A percentile compares a stretch with the other conserved stretches of the same genome.
phyloP scores from a whole-genome alignment of 768 basidiomycete species.

The Collybia mongolica region DNA sequence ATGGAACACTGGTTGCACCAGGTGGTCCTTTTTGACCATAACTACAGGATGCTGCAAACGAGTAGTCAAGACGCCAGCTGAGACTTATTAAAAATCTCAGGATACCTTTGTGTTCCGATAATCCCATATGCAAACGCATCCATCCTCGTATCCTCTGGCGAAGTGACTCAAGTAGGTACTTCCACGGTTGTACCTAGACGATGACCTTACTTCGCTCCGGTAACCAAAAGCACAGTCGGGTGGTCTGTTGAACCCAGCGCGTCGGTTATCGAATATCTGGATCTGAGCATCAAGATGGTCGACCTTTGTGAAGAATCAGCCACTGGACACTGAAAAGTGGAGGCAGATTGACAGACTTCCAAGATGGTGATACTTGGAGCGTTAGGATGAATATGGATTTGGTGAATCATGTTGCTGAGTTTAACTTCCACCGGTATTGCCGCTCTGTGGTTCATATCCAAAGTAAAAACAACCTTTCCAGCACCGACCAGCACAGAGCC shows the following conservation, averaged over 20 bases:
- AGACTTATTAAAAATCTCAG: slow-evolving; percentile 4
- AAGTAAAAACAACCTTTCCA: slow-evolving; percentile 29
- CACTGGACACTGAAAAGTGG: background rate
- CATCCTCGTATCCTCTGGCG: slow-evolving; percentile 45
- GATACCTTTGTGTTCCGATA: slow-evolving; percentile 46
- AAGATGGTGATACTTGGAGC: slow-evolving; percentile 39
- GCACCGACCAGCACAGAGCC: slow-evolving; percentile 33
- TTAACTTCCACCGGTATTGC: slow-evolving; percentile 23
- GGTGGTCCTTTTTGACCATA: slow-evolving; percentile 22
- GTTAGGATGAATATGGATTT: slow-evolving; percentile 47
- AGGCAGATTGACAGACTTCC: slow-evolving; percentile 35
- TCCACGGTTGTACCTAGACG: slow-evolving; percentile 33
- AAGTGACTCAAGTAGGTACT: slow-evolving; percentile 39
- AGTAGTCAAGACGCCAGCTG: slow-evolving; percentile 1
- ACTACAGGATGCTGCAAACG: slow-evolving; percentile 31
- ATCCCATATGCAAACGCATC: slow-evolving; percentile 46
- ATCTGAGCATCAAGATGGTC: slow-evolving; percentile 49
- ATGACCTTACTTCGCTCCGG: slow-evolving; percentile 21
- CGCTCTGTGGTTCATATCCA: slow-evolving; percentile 35
- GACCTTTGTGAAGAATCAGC: slow-evolving; percentile 29
- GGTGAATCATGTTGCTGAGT: slow-evolving; percentile 37
- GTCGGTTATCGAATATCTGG: slow-evolving; percentile 45
- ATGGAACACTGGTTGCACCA: slow-evolving; percentile 34
- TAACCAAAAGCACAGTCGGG: slow-evolving; percentile 47
- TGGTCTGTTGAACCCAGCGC: slow-evolving; percentile 32